Conservation (phyloP, 495 filamentous ascomycete genomes). For the Geoglossum glabrum region DNA sequence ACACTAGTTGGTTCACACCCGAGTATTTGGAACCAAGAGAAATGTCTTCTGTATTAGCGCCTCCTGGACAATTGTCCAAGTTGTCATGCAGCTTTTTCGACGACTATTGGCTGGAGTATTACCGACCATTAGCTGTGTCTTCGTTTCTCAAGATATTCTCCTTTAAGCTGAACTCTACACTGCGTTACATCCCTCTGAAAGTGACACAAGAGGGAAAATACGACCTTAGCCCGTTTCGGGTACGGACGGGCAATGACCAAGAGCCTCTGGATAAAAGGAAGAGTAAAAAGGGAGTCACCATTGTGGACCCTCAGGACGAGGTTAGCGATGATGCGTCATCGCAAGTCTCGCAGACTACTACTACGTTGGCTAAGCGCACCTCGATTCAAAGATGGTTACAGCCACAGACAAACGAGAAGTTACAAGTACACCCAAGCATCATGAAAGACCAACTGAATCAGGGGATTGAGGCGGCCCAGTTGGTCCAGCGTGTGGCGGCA, state of each 20-base stretch:
- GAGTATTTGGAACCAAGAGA: conserved; percentile 41
- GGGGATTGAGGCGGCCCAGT: neutral
- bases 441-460: conserved; percentile 20
- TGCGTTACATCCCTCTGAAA: conserved; percentile 59
- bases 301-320: conserved; percentile 32
- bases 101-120: conserved; percentile 98
- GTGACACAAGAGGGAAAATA: conserved; percentile 47
- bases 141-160: conserved; percentile 78
- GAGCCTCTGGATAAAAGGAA: conserved; percentile 29
- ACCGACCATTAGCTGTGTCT: conserved; percentile 66
- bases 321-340: conserved; percentile 11
- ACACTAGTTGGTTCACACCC: conserved; percentile 78
- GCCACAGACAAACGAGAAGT: conserved; percentile 18
- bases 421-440: conserved; percentile 13
- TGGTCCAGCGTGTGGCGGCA: conserved; percentile 8
- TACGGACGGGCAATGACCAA: conserved; percentile 30
- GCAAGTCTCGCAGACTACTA: conserved; percentile 18
- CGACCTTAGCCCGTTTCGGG: conserved; percentile 68
- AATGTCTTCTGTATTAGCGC: conserved; percentile 25
- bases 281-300: conserved; percentile 38
- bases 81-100: conserved; percentile 34
- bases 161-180: conserved; percentile 72
- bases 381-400: conserved; percentile 35
- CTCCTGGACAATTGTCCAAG: conserved; percentile 28
- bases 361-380: conserved; percentile 21